Evolutionary conservation across 1,284 basidiomycete genomes (phyloP).

Genomic region (Lentinula novae-zelandiae): DNA sequence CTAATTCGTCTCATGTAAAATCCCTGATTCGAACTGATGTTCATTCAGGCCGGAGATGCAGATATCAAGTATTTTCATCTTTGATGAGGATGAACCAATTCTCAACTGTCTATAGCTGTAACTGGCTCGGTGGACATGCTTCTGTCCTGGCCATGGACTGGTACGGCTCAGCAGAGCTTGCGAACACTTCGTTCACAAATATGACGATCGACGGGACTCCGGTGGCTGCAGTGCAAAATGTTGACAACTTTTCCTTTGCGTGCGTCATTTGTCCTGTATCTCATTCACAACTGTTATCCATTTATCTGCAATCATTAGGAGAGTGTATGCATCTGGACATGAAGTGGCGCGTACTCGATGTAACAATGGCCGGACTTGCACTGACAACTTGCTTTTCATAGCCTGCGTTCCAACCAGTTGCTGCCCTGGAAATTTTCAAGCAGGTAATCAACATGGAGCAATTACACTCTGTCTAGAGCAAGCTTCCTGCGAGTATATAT

Average conservation of each 20-base stretch:
- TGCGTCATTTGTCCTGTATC: conserved; percentile 25
- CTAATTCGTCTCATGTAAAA: not conserved
- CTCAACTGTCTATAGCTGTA: conserved; percentile 38
- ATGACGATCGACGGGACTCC: conserved; percentile 50
- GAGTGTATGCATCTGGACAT: conserved; percentile 54
- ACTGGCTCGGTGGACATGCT: conserved; percentile 59
- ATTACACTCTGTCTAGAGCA: conserved; percentile 47
- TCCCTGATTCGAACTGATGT: not conserved
- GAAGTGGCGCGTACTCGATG: conserved; percentile 45
- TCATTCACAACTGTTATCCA: not conserved
- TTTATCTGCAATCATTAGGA: conserved; percentile 26
- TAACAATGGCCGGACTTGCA: not conserved
- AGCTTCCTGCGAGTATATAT: too few relatives aligned
- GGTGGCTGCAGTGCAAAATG: conserved; percentile 56
- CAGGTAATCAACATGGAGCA: conserved; percentile 49
- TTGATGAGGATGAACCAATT: not conserved
- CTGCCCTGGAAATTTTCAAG: conserved; percentile 51
- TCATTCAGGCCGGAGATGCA: conserved; percentile 55
- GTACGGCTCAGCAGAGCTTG: conserved; percentile 49
- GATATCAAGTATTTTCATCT: conserved; percentile 50
- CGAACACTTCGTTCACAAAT: conserved; percentile 49
- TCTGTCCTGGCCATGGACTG: conserved; percentile 59
- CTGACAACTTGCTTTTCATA: conserved; percentile 18
- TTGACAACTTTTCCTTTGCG: conserved; percentile 65
- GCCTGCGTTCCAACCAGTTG: conserved; percentile 58